Percentiles rank a stretch among this genome's conserved stretches.
These are phyloP conservation scores for Paramecium bursaria DNA, from an alignment of 73 alveolate species.

Conservation along the genomic window DNA sequence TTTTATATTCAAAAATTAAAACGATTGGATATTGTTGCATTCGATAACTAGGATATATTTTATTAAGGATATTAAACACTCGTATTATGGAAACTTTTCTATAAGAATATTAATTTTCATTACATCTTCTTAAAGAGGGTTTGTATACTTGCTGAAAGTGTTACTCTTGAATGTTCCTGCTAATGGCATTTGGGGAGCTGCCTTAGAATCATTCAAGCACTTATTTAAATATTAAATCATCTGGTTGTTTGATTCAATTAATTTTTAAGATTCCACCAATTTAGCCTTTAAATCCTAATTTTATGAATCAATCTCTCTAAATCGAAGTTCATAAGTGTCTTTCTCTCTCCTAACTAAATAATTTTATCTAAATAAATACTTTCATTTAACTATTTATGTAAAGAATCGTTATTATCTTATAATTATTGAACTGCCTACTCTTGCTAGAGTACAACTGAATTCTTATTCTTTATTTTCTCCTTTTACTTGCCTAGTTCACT, in stretches of 20 bases:
- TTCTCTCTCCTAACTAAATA: slow-evolving; percentile 67
- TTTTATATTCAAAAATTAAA: slow-evolving; percentile 55
- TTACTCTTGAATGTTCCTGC: slow-evolving; percentile 21
- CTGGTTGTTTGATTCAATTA: slow-evolving; percentile 44
- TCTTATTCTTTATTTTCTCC: slow-evolving; percentile 52
- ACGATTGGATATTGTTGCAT: slow-evolving; percentile 12
- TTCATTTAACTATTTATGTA: slow-evolving; percentile 57
- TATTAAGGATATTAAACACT: slow-evolving; percentile 33
- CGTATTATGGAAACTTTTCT: slow-evolving; percentile 33
- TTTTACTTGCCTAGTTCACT: slow-evolving; percentile 58
- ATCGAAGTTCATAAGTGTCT: slow-evolving; percentile 50
- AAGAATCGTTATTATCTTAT: slow-evolving; percentile 44
- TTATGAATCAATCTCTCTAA: slow-evolving; percentile 12
- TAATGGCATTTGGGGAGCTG: slow-evolving; percentile 49
- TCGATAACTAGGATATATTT: slow-evolving; percentile 36
- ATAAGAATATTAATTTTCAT: background rate
- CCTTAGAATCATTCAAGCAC: slow-evolving; percentile 53
- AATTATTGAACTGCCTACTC: slow-evolving; percentile 61
- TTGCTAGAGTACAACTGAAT: slow-evolving; percentile 46
- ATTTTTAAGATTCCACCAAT: slow-evolving; percentile 47
- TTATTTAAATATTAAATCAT: slow-evolving; percentile 51
- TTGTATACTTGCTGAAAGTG: slow-evolving; percentile 15
- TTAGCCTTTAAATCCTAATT: slow-evolving; percentile 65
- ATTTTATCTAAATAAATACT: slow-evolving; percentile 8
- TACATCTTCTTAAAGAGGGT: slow-evolving; percentile 55